Percentiles rank a stretch among this genome's conserved stretches.
These are phyloP conservation scores for Colletotrichum tamarilloi DNA, from an alignment of 2,329 filamentous ascomycete genomes.

Conservation along the genomic window DNA sequence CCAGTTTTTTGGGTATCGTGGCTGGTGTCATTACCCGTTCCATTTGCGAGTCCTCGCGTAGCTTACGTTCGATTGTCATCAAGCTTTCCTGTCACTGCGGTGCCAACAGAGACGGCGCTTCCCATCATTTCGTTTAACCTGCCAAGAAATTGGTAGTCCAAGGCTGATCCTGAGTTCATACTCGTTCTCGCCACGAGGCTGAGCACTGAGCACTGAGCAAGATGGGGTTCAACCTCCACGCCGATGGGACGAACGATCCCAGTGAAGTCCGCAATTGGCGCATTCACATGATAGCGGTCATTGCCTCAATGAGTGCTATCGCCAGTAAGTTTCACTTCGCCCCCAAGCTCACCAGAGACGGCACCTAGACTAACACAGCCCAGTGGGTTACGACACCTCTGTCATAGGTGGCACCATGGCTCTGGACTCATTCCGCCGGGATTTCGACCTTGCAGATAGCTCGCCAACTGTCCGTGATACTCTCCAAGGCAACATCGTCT, in stretches of 20 bases:
- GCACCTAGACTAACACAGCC: background rate
- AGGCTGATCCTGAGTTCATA: background rate
- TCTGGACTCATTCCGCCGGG: constrained; percentile 38
- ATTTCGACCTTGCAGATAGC: constrained; percentile 34
- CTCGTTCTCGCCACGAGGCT: background rate
- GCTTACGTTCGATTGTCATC: background rate
- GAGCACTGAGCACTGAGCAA: background rate
- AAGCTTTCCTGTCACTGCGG: background rate
- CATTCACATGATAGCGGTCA: constrained; percentile 38
- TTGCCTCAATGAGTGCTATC: constrained; percentile 40
- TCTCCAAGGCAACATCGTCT: constrained; percentile 45
- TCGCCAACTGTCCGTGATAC: constrained; percentile 29
- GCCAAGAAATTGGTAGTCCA: background rate
- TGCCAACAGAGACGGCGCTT: background rate
- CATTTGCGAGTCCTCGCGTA: background rate
- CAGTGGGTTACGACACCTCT: constrained; percentile 16
- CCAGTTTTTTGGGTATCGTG: background rate
- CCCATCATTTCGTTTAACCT: background rate
- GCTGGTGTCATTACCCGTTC: background rate
- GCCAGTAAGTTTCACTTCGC: constrained; percentile 31
- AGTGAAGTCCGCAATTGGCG: constrained; percentile 36
- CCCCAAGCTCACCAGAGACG: background rate
- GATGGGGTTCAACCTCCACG: constrained; percentile 27
- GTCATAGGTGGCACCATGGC: constrained; percentile 41
- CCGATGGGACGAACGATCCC: constrained; percentile 13